phyloP scores from a whole-genome alignment of 1,284 basidiomycete genomes.

The Pyrrhoderma noxium region DNA sequence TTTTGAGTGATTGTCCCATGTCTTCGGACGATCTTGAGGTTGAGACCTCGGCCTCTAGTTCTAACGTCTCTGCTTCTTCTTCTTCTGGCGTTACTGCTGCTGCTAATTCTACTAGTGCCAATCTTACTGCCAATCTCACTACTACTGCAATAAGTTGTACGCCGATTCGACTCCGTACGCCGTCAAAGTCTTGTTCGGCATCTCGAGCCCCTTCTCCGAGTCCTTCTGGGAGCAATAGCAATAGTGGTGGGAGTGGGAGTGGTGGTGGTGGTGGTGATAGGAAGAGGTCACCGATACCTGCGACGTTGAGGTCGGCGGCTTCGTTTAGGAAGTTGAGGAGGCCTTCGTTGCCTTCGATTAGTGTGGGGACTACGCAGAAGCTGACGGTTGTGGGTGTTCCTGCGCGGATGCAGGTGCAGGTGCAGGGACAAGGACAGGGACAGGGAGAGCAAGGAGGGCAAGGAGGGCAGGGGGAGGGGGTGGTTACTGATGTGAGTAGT shows the following conservation, averaged over 20 bases:
- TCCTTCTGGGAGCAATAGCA: background rate
- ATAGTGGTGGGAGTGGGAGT: too few species aligned
- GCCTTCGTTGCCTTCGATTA: background rate
- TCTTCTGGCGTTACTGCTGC: too few species aligned
- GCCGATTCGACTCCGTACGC: background rate
- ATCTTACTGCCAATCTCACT: too few species aligned
- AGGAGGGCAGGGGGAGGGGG: too few species aligned
- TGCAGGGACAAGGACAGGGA: background rate
- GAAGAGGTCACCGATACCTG: conserved; percentile 4
- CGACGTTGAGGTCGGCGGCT: conserved; percentile 5
- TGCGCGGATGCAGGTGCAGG: background rate
- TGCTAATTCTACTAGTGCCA: too few species aligned
- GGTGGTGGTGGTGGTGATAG: too few species aligned
- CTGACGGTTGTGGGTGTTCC: conserved; percentile 10
- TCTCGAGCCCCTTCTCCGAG: conserved; percentile 7
- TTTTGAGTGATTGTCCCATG: background rate
- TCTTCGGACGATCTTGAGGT: background rate
- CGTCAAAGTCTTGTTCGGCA: conserved; percentile 7
- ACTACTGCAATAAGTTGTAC: background rate
- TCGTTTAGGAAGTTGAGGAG: conserved; percentile 8
- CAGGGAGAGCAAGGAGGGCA: too few species aligned
- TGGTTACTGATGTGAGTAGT: too few species aligned
- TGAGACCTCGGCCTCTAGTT: too few species aligned
- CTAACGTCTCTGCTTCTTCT: too few species aligned
- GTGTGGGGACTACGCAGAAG: conserved; percentile 6